A percentile compares a stretch with the other conserved stretches of the same genome.
Evolutionary conservation across 192 early-diverging fungal genomes (phyloP).

Genomic region (Backusella circina): DNA sequence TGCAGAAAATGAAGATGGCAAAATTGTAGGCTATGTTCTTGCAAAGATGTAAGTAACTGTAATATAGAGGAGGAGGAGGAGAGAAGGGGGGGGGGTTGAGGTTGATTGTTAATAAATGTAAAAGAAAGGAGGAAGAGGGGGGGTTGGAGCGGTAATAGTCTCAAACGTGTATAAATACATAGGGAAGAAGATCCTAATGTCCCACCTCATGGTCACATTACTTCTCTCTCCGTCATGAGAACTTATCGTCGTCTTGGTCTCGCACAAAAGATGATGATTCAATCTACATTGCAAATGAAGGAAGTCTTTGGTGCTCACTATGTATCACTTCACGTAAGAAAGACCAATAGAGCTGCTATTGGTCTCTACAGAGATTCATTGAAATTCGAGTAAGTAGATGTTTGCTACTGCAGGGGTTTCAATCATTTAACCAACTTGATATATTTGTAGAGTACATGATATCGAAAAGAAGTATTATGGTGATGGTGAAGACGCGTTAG

Average conservation of each 20-base stretch:
- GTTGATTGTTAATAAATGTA: no score
- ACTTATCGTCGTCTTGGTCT: conserved; percentile 93
- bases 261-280: conserved; percentile 96
- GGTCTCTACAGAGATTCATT: conserved; percentile 91
- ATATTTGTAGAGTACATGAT: conserved; percentile 65
- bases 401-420: not conserved
- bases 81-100: not conserved
- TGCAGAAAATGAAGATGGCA: conserved; percentile 87
- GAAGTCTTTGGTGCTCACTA: conserved; percentile 84
- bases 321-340: conserved; percentile 92
- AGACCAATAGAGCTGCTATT: conserved; percentile 92
- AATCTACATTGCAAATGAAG: conserved; percentile 87
- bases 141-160: not conserved
- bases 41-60: conserved; percentile 80
- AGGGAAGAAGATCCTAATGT: conserved; percentile 84
- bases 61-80: not conserved
- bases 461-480: conserved; percentile 97
- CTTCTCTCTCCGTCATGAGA: conserved; percentile 94
- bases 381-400: conserved; percentile 64
- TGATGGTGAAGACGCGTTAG: conserved; percentile 92
- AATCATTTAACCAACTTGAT: conserved; percentile 1
- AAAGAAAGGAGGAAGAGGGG: no score
- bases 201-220: conserved; percentile 91
- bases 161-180: conserved; percentile 5
- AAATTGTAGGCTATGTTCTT: conserved; percentile 96